Conservation (phyloP, 169 alveolate genomes). For the Plasmodium sp. region DNA sequence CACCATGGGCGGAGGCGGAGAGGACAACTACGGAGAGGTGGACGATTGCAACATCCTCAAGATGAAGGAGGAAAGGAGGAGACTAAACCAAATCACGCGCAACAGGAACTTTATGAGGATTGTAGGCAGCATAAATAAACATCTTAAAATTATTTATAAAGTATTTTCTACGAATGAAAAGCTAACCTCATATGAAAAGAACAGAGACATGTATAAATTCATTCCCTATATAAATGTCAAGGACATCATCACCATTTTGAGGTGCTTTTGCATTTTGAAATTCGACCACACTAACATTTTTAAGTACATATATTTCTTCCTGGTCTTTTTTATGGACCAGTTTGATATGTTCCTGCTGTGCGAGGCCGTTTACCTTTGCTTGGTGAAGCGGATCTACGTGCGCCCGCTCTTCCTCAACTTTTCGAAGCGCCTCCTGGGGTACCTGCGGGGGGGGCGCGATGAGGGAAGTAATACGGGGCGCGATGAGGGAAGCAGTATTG, state of each 20-base stretch:
- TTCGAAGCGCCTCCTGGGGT: neutral
- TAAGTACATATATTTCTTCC: conserved; percentile 67
- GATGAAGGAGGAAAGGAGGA: conserved; percentile 60
- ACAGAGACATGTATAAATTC: conserved; percentile 19
- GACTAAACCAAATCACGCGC: conserved; percentile 14
- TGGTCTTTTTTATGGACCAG: conserved; percentile 51
- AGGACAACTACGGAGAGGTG: neutral
- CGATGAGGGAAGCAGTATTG: neutral
- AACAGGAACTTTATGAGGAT: conserved; percentile 52
- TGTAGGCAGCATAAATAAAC: conserved; percentile 53
- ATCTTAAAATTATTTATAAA: conserved; percentile 60
- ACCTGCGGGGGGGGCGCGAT: neutral
- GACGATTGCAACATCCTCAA: conserved; percentile 14
- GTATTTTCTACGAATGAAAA: conserved; percentile 54
- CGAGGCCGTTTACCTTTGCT: conserved; percentile 61
- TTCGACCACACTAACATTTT: conserved; percentile 57
- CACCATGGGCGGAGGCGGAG: neutral
- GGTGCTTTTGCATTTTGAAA: conserved; percentile 53
- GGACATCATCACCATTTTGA: conserved; percentile 58
- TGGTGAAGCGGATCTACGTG: conserved; percentile 29
- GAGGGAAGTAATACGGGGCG: neutral
- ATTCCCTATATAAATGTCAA: conserved; percentile 64
- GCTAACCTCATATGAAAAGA: conserved; percentile 48
- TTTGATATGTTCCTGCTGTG: conserved; percentile 21
- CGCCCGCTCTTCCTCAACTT: conserved; percentile 43